Evolutionary conservation across 2,329 filamentous ascomycete species (phyloP).

Genomic region (Cordyceps cateniannulata): DNA sequence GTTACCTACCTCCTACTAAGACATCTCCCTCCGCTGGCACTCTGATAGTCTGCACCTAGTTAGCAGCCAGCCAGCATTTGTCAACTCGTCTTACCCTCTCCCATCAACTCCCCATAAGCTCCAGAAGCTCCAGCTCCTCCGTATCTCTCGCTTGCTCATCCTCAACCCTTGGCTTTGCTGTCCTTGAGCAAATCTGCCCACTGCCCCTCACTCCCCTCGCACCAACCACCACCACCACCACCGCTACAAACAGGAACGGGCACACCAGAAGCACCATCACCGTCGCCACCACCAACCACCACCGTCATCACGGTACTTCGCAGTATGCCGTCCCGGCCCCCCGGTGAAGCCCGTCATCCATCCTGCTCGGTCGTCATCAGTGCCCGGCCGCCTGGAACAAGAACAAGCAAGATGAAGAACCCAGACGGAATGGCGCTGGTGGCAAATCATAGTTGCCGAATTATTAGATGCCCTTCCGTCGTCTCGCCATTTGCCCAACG

Average conservation of each 20-base stretch:
- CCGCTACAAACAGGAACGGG: background rate
- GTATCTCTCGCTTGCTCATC: too few species aligned
- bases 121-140: too few species aligned
- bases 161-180: too few species aligned
- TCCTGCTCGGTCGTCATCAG: background rate
- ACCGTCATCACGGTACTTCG: background rate
- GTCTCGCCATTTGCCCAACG: background rate
- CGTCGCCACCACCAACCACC: background rate
- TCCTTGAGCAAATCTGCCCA: too few species aligned
- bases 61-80: too few species aligned
- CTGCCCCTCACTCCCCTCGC: background rate
- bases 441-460: background rate
- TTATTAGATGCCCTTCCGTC: background rate
- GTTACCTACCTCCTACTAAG: background rate
- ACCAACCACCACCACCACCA: background rate
- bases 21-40: too few species aligned
- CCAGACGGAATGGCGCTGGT: background rate
- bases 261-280: background rate
- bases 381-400: background rate
- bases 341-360: background rate
- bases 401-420: background rate
- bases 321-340: background rate
- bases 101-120: too few species aligned
- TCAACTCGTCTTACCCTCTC: too few species aligned
- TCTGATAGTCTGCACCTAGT: too few species aligned